Percentiles rank a stretch among this genome's conserved stretches.
These are phyloP conservation scores for Alternaria sp. DNA, from an alignment of 2,329 filamentous ascomycete genomes.

Conservation along the genomic window DNA sequence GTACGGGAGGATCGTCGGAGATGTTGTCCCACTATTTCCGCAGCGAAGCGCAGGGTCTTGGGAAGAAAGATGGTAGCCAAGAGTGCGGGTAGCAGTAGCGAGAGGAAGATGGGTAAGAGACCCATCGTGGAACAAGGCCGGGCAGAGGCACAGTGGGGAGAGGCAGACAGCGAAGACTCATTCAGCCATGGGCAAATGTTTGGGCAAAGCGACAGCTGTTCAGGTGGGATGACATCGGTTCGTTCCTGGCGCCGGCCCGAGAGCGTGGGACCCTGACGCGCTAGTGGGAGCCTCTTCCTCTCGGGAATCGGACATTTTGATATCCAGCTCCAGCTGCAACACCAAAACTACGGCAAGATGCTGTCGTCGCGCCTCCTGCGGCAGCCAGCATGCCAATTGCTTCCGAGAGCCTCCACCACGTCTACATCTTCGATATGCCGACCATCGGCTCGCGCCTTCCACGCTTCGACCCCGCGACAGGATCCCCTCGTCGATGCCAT, in stretches of 20 bases:
- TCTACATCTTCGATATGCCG: neutral
- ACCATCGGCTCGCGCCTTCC: conserved; percentile 53
- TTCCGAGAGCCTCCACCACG: conserved; percentile 11
- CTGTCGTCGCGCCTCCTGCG: conserved; percentile 28
- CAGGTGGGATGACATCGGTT: conserved; percentile 35
- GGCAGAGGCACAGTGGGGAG: conserved; percentile 14
- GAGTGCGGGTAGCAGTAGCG: conserved; percentile 30
- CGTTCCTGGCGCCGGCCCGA: conserved; percentile 24
- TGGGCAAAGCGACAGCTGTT: conserved; percentile 19
- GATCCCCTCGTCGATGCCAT: conserved; percentile 52
- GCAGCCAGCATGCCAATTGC: conserved; percentile 34
- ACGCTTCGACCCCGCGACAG: conserved; percentile 52
- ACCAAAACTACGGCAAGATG: conserved; percentile 25
- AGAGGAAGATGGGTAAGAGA: conserved; percentile 31
- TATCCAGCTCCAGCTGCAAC: conserved; percentile 6
- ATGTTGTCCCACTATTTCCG: conserved; percentile 36
- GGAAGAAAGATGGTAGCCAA: conserved; percentile 34
- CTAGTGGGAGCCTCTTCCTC: conserved; percentile 20
- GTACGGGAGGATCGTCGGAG: conserved; percentile 42
- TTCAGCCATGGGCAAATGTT: conserved; percentile 13
- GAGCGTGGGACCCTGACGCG: conserved; percentile 21
- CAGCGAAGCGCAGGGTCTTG: conserved; percentile 34
- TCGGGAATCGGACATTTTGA: conserved; percentile 20
- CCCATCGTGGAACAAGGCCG: conserved; percentile 31
- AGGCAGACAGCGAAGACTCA: conserved; percentile 4